Evolutionary conservation across 495 filamentous ascomycete species (phyloP), one percentile per base, ranked within the genome.

Genomic region (Durotheca rogersii): DNA sequence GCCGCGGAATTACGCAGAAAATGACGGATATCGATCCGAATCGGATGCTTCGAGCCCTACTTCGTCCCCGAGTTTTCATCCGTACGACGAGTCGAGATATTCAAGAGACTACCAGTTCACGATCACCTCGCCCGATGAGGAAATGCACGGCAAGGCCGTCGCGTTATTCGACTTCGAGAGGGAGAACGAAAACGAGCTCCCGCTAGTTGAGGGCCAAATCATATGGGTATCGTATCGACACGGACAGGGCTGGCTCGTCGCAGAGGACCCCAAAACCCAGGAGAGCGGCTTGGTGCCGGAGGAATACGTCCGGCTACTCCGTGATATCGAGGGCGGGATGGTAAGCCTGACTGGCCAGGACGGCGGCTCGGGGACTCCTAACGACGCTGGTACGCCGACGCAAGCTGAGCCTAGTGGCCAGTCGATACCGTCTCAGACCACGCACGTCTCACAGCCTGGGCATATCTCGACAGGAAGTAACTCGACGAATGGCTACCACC

Each of bases 111-210:
- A 95, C 67, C 87, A 93, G 58, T 95, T 97, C 61, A 92, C 89
- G 4, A 95, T 97, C 51, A 90, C 89, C 15, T 94, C 88, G 17
- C 90, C 92, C 6, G 92, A 96, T 60, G 92, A 97, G 69, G 91
- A 96, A 65, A 95, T 96, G 88, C 89, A 95, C 64, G 92, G 92
- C 32, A 95, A 95, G 62, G 92, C 92, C 27, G 89, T 98, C 16
- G 94, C 93, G 4, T 76, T 98, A 9, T 98, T 94, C 62, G 89
- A 96, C 66, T 98, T 98, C 66, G 82, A 83, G 41, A 81, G 90
- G 18, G 93, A 97, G 66, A 96, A 97, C 62, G 90, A 95, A 62
- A 98, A 96, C 57, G 93, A 98, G 70, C 79, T 98, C 10, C 90
- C 89, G 11, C 73, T 98, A 14, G 83, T 86, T 0, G 93, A 98